phyloP scores from a whole-genome alignment of 148 eudicot species.

The Tetragonia tetragonoides region DNA sequence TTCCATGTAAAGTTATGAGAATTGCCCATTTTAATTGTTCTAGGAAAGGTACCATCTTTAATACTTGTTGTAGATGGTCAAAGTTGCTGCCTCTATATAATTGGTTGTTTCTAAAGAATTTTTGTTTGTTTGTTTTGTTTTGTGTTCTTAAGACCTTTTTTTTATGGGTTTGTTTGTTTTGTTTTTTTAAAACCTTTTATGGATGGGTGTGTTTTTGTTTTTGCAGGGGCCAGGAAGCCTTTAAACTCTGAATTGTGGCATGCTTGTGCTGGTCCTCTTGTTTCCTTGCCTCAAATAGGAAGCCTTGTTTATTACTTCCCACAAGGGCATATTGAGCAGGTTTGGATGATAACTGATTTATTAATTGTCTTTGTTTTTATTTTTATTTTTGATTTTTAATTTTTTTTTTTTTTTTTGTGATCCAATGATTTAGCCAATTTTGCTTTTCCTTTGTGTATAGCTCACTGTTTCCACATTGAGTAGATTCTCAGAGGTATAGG shows the following conservation, averaged over 20 bases:
- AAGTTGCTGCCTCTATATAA: neutral
- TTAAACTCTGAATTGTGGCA: constrained; percentile 90
- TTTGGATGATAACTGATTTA: constrained; percentile 23
- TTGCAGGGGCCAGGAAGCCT: constrained; percentile 51
- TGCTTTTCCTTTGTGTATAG: constrained; percentile 1
- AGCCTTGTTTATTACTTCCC: constrained; percentile 95
- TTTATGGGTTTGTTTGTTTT: neutral
- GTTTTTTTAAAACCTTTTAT: no score
- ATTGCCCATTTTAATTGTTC: neutral
- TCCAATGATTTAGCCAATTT: neutral
- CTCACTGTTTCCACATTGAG: constrained; percentile 18
- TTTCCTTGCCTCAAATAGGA: constrained; percentile 85
- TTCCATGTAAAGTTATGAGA: neutral
- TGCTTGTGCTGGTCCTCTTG: constrained; percentile 97
- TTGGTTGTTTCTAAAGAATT: neutral
- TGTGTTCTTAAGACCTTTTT: no score
- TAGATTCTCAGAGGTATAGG: constrained; percentile 15
- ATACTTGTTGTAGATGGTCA: neutral
- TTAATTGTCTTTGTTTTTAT: neutral
- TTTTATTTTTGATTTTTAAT: neutral
- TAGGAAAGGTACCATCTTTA: neutral
- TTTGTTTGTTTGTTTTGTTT: neutral
- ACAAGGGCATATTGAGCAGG: constrained; percentile 99
- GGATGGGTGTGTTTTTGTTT: neutral
- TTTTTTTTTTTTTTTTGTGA: neutral